Base-by-base conservation (phyloP, 1,139 yeast genomes). In the Pneumocystis wakefieldiae region DNA sequence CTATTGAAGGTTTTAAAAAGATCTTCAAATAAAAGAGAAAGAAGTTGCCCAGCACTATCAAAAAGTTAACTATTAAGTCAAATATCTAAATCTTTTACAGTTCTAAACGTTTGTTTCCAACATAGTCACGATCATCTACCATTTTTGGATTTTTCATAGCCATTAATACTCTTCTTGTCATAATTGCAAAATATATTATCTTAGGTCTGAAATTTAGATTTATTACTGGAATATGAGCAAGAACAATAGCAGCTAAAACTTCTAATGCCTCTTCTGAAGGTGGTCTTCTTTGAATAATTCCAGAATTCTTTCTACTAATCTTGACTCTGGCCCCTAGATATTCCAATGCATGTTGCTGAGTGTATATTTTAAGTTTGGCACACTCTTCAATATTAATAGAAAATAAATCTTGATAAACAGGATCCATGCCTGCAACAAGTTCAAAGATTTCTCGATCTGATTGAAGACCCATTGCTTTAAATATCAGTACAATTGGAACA, bases 51-150 rank as follows among this genome's bases (percentile, higher is more conserved):
- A 0, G 98, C 98, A 53, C 61, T 58, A 48, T 48, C 12, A 24
- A 48, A 42, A 42, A 48, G 3, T 39, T 8, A 24, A 12, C 24
- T 29, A 12, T 32, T 14, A 37, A n/a, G 14, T 35, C 10, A 32
- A 24, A 53, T 53, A 61, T 28, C n/a, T 5, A 2, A 14, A 59
- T 36, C 10, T 41, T 28, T n/a, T 41, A 61, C 73, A 94, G 79
- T 77, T 92, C 98, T 71, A 92, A 80, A 76, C 99, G 86, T 76
- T 92, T 92, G 76, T 92, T 92, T 78, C 99, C 98, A 59, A 94
- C 98, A 72, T 92, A 92, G 77, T 94, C 98, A 76, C 98, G 83
- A 75, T 94, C 98, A 72, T 92, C 98, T 38, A 94, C 96, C 87
- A 90, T 85, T 69, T 85, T 85, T 4, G 97, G 95, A 72, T 92